Base-by-base conservation (phyloP, 768 basidiomycete genomes). In the Mycena rebaudengoi region DNA sequence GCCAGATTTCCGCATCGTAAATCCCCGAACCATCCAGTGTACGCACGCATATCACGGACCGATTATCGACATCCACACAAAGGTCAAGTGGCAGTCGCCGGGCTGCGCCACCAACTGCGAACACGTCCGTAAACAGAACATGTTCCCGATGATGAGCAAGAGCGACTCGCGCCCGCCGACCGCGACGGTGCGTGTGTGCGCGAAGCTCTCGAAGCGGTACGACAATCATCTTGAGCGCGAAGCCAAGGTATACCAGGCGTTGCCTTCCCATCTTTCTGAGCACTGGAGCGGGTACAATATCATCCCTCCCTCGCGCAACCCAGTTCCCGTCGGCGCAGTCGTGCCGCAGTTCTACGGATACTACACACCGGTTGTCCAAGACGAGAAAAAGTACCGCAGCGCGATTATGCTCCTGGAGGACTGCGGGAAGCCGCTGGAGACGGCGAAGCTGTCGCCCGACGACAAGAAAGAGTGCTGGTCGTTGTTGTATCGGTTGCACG, bases 261-360 rank as follows among this genome's bases (percentile, higher is more conserved):
- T 88, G 68, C 81, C 83, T 3, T 50, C 61, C 13, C 79, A 85
- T 59, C 74, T 86, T 46, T 83, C 79, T 64, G 73, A 86, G 69
- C 82, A 85, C 45, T 86, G 81, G 80, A 81, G 70, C 61, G 86
- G 87, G 4, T 80, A 77, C 62, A 83, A 85, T 57, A 53, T 85
- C 39, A 67, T 84, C 1, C 65, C 66, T 12, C 83, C 84, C 3
- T 60, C 86, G 6, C 73, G 74, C 29, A 68, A 80, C 64, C 82
- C 86, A 0, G 79, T 82, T 0, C 85, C 86, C 3, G 75, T 84
- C 4, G 75, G 78, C 7, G 80, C 89, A 0, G 46, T 89, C 46
- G 84, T 86, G 4, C 88, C 89, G 0, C 87, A 88, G 70, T 90
- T 83, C 72, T 90, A 86, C 66, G 88, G 90, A 1, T 87, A 85